Evolutionary conservation across 2,329 filamentous ascomycete genomes (phyloP).

Genomic region (Aspergillus fijiensis): DNA sequence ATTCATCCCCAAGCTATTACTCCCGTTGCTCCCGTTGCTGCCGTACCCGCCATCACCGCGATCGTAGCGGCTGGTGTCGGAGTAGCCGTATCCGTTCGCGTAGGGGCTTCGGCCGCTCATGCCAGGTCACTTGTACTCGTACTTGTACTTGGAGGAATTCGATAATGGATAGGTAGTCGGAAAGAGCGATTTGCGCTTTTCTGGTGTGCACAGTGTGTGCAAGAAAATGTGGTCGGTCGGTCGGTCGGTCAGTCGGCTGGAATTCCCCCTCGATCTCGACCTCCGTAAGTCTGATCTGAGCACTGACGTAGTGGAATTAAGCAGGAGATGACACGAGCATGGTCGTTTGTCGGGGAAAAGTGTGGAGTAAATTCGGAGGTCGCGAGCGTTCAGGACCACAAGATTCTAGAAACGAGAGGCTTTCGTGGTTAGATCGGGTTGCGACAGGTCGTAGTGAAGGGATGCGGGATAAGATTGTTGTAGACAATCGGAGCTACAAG

Average conservation of each 20-base stretch:
- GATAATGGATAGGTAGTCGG: too few relatives aligned
- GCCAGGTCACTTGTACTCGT: conserved; percentile 17
- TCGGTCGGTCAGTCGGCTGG: not conserved
- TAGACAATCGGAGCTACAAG: conserved; percentile 1
- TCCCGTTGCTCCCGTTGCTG: conserved; percentile 30
- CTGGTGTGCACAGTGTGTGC: too few relatives aligned
- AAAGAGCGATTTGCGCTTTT: too few relatives aligned
- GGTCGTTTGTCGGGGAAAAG: conserved; percentile 12
- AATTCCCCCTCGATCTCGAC: not conserved
- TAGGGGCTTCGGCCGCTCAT: conserved; percentile 40
- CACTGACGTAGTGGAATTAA: conserved; percentile 17
- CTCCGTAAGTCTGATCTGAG: conserved; percentile 15
- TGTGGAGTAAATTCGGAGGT: not conserved
- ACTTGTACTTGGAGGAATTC: conserved; percentile 5
- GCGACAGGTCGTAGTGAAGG: not conserved
- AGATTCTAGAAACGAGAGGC: too few relatives aligned
- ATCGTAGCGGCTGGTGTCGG: conserved; percentile 37
- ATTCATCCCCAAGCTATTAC: conserved; percentile 33
- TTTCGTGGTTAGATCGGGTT: not conserved
- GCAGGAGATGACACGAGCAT: conserved; percentile 25
- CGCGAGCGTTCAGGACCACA: not conserved
- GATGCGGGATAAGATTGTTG: not conserved
- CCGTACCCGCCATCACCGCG: conserved; percentile 27
- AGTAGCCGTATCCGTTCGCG: conserved; percentile 40
- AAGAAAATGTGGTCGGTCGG: not conserved